Conservation (phyloP, 371 early-diverging fungal species). For the Apophysomyces variabilis region DNA sequence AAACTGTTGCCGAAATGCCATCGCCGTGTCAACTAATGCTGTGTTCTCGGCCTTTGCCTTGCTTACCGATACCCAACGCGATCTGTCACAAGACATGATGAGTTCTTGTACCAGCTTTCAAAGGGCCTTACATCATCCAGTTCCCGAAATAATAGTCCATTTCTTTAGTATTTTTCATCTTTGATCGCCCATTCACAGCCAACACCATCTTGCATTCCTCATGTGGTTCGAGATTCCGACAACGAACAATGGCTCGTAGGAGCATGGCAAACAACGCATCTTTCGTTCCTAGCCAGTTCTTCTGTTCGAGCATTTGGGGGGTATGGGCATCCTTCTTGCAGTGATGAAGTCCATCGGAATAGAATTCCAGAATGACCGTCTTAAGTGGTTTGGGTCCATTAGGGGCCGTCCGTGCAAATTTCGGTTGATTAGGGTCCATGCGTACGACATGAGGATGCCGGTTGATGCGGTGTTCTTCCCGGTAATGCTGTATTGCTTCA, state of each 20-base stretch:
- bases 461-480: conserved; percentile 32
- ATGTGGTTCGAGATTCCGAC: conserved; percentile 24
- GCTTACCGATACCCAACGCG: conserved; percentile 25
- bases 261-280: conserved; percentile 47
- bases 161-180: conserved; percentile 30
- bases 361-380: conserved; percentile 39
- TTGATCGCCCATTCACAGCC: conserved; percentile 41
- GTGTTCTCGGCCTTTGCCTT: conserved; percentile 22
- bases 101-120: background rate
- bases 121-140: conserved; percentile 38
- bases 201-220: conserved; percentile 31
- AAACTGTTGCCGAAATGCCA: conserved; percentile 27
- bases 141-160: conserved; percentile 48
- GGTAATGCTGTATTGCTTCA: conserved; percentile 38
- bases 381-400: conserved; percentile 42
- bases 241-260: conserved; percentile 33
- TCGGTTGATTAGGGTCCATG: conserved; percentile 32
- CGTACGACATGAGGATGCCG: conserved; percentile 3
- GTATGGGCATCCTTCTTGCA: conserved; percentile 46
- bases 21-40: conserved; percentile 26
- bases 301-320: conserved; percentile 39
- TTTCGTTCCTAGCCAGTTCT: conserved; percentile 39
- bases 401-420: conserved; percentile 32
- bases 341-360: conserved; percentile 32
- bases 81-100: conserved; percentile 13